Evolutionary conservation across 2,329 filamentous ascomycete species (phyloP).

Genomic region (Hypoxylon sp.): DNA sequence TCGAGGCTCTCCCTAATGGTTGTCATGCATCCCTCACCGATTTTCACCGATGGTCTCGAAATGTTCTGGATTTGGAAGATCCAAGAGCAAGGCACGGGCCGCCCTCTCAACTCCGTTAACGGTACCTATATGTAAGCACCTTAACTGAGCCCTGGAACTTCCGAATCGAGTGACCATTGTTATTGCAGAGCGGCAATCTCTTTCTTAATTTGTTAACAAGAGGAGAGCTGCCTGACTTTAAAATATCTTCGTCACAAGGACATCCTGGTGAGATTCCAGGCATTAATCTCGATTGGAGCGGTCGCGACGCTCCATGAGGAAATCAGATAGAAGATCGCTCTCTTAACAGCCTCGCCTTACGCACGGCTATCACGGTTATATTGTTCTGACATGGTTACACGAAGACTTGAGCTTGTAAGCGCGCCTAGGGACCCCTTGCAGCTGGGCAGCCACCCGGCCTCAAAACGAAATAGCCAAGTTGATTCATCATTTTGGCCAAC

Average conservation of each 20-base stretch:
- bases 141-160: conserved; percentile 30
- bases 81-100: conserved; percentile 36
- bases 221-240: neutral
- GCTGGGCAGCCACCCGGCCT: conserved; percentile 35
- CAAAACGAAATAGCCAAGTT: conserved; percentile 26
- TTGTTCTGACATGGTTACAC: conserved; percentile 31
- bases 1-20: conserved; percentile 9
- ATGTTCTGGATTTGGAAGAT: conserved; percentile 14
- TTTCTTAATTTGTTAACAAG: conserved; percentile 4
- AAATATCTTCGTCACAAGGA: conserved; percentile 16
- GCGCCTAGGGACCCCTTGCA: conserved; percentile 25
- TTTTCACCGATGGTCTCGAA: conserved; percentile 26
- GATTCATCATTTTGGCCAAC: conserved; percentile 20
- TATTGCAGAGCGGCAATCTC: neutral
- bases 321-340: conserved; percentile 29
- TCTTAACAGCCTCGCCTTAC: conserved; percentile 27
- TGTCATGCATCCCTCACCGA: conserved; percentile 24
- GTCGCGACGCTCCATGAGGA: conserved; percentile 28
- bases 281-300: conserved; percentile 25
- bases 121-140: conserved; percentile 39
- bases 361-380: conserved; percentile 11
- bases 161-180: neutral
- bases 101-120: conserved; percentile 22
- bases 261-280: conserved; percentile 20
- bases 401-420: conserved; percentile 12